These are phyloP conservation scores for Cicer arietinum DNA, from an alignment of 306 rosid species.

Conservation along the genomic window DNA sequence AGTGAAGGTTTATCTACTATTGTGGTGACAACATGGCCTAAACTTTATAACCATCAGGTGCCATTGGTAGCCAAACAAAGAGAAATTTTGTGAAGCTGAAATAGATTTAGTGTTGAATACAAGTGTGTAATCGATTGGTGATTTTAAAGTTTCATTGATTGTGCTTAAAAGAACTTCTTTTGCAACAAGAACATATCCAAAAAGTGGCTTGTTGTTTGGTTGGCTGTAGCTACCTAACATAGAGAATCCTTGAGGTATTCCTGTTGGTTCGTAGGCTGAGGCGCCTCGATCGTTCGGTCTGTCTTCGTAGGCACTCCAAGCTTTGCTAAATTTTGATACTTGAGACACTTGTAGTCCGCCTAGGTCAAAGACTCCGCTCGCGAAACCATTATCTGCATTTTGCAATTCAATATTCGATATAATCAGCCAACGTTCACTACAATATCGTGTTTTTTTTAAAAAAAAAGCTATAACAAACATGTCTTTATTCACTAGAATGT, in stretches of 20 bases:
- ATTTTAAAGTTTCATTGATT: slow-evolving; percentile 39
- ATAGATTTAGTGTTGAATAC: slow-evolving; percentile 45
- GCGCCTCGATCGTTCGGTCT: slow-evolving; percentile 72
- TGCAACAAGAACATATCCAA: slow-evolving; percentile 74
- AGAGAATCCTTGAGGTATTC: slow-evolving; percentile 70
- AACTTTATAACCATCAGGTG: slow-evolving; percentile 64
- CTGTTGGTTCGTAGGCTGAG: slow-evolving; percentile 67
- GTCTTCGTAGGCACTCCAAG: slow-evolving; percentile 67
- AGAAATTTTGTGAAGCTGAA: slow-evolving; percentile 49
- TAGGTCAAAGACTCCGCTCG: slow-evolving; percentile 63
- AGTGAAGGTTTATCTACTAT: slow-evolving; percentile 64
- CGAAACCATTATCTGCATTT: slow-evolving; percentile 58
- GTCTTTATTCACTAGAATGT: neutral
- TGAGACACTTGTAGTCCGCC: slow-evolving; percentile 72
- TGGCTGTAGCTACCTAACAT: slow-evolving; percentile 71
- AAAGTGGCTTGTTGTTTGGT: slow-evolving; percentile 68
- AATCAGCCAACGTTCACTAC: neutral
- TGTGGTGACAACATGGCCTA: slow-evolving; percentile 66
- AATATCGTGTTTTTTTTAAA: too few relatives aligned
- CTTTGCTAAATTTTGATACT: slow-evolving; percentile 61
- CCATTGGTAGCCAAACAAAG: slow-evolving; percentile 62
- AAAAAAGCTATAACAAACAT: neutral
- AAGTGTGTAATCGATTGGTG: neutral
- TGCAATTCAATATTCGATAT: neutral
- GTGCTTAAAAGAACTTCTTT: slow-evolving; percentile 41